Conservation (phyloP, 2,329 filamentous ascomycete species). For the Lachnellula occidentalis region DNA sequence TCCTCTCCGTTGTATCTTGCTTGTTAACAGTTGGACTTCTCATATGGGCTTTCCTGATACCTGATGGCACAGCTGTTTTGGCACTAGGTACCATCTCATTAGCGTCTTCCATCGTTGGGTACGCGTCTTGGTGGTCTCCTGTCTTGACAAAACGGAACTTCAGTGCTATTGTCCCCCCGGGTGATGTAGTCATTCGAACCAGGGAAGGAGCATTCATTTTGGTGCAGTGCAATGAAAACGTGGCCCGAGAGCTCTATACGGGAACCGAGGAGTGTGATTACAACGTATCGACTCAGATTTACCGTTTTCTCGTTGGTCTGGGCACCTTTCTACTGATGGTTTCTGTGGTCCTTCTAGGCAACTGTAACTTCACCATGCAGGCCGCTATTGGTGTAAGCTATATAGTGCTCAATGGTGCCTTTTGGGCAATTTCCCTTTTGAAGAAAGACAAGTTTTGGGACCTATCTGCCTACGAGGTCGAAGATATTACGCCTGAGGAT, state of each 20-base stretch:
- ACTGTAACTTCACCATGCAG: constrained; percentile 56
- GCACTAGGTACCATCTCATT: constrained; percentile 48
- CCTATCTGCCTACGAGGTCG: constrained; percentile 44
- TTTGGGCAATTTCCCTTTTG: constrained; percentile 41
- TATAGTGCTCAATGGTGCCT: constrained; percentile 53
- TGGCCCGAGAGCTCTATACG: constrained; percentile 57
- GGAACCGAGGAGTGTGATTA: constrained; percentile 57
- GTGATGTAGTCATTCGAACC: constrained; percentile 58
- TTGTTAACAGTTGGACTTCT: constrained; percentile 45
- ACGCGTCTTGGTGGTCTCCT: constrained; percentile 53
- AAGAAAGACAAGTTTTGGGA: constrained; percentile 50
- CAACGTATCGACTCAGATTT: constrained; percentile 39
- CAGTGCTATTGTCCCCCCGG: constrained; percentile 40
- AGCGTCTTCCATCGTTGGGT: constrained; percentile 49
- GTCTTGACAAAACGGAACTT: constrained; percentile 47
- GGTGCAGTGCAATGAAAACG: constrained; percentile 51
- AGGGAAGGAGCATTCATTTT: constrained; percentile 55
- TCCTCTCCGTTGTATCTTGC: constrained; percentile 47
- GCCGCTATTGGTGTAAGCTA: constrained; percentile 53
- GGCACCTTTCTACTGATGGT: constrained; percentile 58
- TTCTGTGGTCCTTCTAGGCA: constrained; percentile 55
- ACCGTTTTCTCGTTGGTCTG: constrained; percentile 49
- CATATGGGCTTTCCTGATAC: constrained; percentile 35
- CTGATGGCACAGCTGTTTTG: constrained; percentile 47
- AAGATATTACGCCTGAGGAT: constrained; percentile 38